Evolutionary conservation across 345 rosid species (phyloP).

Genomic region (Bruguiera sexangula): DNA sequence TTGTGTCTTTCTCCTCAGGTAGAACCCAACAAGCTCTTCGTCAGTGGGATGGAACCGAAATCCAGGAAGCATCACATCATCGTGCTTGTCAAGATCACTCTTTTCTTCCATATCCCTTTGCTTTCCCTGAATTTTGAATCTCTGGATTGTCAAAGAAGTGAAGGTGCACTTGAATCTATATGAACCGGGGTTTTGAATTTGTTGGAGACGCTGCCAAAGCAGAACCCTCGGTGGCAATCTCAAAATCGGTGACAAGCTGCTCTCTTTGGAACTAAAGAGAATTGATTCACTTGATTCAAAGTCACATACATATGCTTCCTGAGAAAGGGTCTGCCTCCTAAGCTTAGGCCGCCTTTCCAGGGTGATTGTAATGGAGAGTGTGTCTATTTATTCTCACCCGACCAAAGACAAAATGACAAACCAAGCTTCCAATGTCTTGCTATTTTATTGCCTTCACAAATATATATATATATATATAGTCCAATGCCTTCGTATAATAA

Average conservation of each 20-base stretch:
- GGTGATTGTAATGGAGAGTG: conserved; percentile 20
- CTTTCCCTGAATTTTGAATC: conserved; percentile 5
- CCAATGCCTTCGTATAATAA: not conserved
- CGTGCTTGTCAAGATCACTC: conserved; percentile 46
- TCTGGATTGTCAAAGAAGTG: not conserved
- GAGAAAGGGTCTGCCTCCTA: conserved; percentile 29
- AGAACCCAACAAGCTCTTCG: conserved; percentile 91
- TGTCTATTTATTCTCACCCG: conserved; percentile 24
- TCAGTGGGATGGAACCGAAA: conserved; percentile 96
- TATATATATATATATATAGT: too few species aligned
- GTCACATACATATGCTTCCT: conserved; percentile 29
- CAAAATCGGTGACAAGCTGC: not conserved
- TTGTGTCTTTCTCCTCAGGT: conserved; percentile 62
- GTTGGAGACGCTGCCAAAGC: not conserved
- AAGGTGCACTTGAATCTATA: not conserved
- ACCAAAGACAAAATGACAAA: conserved; percentile 44
- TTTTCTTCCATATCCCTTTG: conserved; percentile 39
- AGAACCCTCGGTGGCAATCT: not conserved
- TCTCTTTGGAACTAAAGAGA: not conserved
- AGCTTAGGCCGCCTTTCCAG: conserved; percentile 36
- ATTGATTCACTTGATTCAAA: conserved; percentile 19
- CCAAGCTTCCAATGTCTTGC: conserved; percentile 28
- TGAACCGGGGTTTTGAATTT: not conserved
- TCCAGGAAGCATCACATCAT: conserved; percentile 83
- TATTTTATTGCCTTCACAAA: conserved; percentile 9